Evolutionary conservation across 169 alveolate species (phyloP), one percentile per base, ranked within the genome.

Genomic region (Babesia sp.): DNA sequence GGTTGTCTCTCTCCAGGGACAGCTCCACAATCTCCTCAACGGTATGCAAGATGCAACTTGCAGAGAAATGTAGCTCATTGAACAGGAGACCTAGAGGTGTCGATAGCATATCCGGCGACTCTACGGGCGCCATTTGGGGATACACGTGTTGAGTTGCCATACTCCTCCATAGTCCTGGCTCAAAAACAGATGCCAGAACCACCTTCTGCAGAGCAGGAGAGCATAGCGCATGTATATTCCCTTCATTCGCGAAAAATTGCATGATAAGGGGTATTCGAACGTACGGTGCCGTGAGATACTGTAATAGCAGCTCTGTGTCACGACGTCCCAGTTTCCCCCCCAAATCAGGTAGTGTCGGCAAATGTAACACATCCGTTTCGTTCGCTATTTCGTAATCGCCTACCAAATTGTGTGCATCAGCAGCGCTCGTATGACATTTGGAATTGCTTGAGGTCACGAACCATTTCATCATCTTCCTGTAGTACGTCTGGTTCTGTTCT

Each of bases 221-320:
- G 9, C 70, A 26, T 26, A 91, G 83, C n/a, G 93, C 90, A 53
- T 87, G 89, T 36, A 91, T 69, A 33, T 91, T 74, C 22, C 85
- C 88, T 57, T 91, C 94, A 50, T 83, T 91, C 26, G 91, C 71
- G 69, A 91, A 91, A 72, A 91, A 91, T 67, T 90, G 94, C 74
- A 90, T 67, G 46, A 91, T 82, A 31, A 91, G 86, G 41, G 95
- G 95, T 28, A 91, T 91, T 24, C 95, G 81, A 51, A 91, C 85
- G 71, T 91, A 91, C 18, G 94, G 87, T 0, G 94, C 92, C 16
- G 95, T 91, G 39, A 91, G 89, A 74, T 91, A 91, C 81, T 91
- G 95, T 18, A 91, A 58, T 24, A 91, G 59, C 16, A 91, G 82
- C 69, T 91, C 95, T 4, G 88, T 76, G 71, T 91, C 95, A 26